A percentile compares a stretch with the other conserved stretches of the same genome.
Conservation (phyloP, 2,329 filamentous ascomycete species). For the Hypoxylon sp. region DNA sequence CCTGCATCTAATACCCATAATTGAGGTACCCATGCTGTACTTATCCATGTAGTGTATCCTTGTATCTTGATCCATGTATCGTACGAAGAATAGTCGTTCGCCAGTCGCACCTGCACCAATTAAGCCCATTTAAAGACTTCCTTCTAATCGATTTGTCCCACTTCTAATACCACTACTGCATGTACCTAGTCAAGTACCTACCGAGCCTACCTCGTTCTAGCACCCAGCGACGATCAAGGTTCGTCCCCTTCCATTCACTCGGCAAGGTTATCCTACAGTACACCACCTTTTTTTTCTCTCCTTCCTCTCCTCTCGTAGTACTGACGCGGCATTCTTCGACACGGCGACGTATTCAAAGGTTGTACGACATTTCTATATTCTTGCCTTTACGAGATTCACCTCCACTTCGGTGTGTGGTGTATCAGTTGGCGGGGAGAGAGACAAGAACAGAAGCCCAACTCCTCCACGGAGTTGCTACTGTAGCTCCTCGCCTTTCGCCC, state of each 20-base stretch:
- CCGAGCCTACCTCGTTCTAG: constrained; percentile 25
- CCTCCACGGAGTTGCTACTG: constrained; percentile 1
- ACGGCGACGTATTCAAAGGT: constrained; percentile 28
- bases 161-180: constrained; percentile 26
- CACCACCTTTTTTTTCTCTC: constrained; percentile 19
- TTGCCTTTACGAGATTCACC: constrained; percentile 20
- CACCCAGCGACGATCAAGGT: constrained; percentile 35
- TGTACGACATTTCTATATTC: constrained; percentile 25
- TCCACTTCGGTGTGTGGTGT: constrained; percentile 30
- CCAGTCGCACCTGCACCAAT: constrained; percentile 29
- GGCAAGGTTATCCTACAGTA: constrained; percentile 29
- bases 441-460: constrained; percentile 14
- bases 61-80: not conserved
- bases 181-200: constrained; percentile 26
- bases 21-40: constrained; percentile 1
- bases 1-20: not conserved
- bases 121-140: constrained; percentile 21
- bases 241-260: constrained; percentile 23
- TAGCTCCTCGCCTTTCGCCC: not conserved
- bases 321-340: constrained; percentile 31
- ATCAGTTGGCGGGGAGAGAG: constrained; percentile 21
- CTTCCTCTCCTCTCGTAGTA: constrained; percentile 26
- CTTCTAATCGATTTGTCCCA: constrained; percentile 29
- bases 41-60: not conserved
- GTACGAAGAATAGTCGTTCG: constrained; percentile 5